These are phyloP conservation scores for Fusarium piperis DNA, from an alignment of 2,329 filamentous ascomycete genomes.

Conservation along the genomic window DNA sequence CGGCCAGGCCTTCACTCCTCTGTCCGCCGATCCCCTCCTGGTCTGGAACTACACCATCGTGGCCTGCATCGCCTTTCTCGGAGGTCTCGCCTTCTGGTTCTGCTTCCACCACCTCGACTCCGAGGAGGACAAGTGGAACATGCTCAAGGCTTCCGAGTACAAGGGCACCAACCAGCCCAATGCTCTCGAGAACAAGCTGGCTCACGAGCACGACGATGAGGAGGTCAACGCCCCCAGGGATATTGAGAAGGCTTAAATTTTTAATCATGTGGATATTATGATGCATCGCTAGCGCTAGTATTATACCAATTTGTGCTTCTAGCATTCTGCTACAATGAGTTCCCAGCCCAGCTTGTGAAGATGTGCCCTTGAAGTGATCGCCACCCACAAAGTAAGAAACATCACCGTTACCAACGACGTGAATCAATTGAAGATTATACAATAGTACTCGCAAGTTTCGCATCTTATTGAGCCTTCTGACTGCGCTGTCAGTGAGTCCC, in stretches of 20 bases:
- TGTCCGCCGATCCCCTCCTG: constrained; percentile 71
- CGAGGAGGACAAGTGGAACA: constrained; percentile 76
- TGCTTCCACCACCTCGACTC: constrained; percentile 72
- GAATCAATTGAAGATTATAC: neutral
- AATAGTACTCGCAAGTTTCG: neutral
- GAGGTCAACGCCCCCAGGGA: constrained; percentile 24
- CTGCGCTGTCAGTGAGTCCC: neutral
- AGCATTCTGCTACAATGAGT: neutral
- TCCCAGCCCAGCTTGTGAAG: neutral
- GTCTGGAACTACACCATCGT: constrained; percentile 77
- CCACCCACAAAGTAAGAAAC: neutral
- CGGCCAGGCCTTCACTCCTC: constrained; percentile 72
- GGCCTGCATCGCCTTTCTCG: constrained; percentile 69
- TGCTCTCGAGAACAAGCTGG: constrained; percentile 43
- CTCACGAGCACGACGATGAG: constrained; percentile 25
- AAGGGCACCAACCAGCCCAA: constrained; percentile 53
- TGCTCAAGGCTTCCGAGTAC: constrained; percentile 59
- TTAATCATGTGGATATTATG: constrained; percentile 4
- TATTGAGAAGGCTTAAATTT: constrained; percentile 28
- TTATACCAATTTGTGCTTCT: neutral
- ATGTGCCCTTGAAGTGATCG: neutral
- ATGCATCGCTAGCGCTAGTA: neutral
- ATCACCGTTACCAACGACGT: neutral
- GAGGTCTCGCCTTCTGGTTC: constrained; percentile 74
- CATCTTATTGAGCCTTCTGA: neutral